A percentile compares a stretch with the other conserved stretches of the same genome.
Evolutionary conservation across 176 grass and related monocot species (phyloP).

Genomic region (Juncus effusus): DNA sequence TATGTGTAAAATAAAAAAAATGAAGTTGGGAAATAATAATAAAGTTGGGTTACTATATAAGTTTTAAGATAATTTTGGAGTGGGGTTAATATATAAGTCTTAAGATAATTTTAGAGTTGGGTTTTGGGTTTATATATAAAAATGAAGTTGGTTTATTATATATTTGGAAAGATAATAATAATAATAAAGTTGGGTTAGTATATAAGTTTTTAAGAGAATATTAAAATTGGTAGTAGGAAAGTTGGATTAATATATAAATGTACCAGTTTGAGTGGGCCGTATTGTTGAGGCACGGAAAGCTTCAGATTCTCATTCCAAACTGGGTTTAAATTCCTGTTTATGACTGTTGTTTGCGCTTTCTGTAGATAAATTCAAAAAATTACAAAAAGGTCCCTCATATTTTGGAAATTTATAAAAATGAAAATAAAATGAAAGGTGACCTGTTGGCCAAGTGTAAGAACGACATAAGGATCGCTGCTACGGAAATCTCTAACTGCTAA

Average conservation of each 20-base stretch:
- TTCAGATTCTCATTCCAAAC: slow-evolving; percentile 79
- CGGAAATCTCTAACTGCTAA: slow-evolving; percentile 70
- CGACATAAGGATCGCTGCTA: slow-evolving; percentile 64
- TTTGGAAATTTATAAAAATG: background rate
- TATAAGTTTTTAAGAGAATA: no score
- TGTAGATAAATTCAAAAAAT: slow-evolving; percentile 19
- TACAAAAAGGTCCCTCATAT: background rate
- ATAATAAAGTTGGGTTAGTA: no score
- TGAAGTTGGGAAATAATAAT: no score
- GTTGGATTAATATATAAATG: background rate
- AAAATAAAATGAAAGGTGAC: slow-evolving; percentile 31
- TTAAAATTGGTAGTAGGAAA: background rate
- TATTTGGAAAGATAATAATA: no score
- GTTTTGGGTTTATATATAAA: no score
- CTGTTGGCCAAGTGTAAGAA: slow-evolving; percentile 71
- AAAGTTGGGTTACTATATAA: no score
- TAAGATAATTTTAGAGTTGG: no score
- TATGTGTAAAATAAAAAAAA: no score
- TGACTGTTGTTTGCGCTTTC: slow-evolving; percentile 55
- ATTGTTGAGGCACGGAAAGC: slow-evolving; percentile 52
- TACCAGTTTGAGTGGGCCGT: slow-evolving; percentile 59
- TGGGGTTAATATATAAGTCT: no score
- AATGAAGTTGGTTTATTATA: no score
- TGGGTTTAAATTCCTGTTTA: slow-evolving; percentile 64
- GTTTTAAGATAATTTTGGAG: no score